A percentile compares a stretch with the other conserved stretches of the same genome.
These are phyloP conservation scores for Hypomyces rosellus DNA, from an alignment of 2,329 filamentous ascomycete genomes.

Conservation along the genomic window DNA sequence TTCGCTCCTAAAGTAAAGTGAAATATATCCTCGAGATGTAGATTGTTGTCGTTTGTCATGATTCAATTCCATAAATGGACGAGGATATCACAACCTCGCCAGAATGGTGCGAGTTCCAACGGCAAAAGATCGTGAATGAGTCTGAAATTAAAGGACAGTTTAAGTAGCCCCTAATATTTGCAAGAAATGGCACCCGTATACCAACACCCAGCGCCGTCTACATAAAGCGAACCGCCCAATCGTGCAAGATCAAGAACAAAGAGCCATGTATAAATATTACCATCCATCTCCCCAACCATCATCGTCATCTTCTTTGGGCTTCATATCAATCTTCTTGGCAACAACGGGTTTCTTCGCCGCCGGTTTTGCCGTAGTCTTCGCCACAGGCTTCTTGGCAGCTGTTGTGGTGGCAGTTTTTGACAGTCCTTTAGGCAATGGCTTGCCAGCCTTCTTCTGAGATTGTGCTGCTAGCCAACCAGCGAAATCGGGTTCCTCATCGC, in stretches of 20 bases:
- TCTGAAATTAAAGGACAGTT: too few species aligned
- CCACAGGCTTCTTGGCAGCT: conserved; percentile 34
- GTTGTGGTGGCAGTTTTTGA: conserved; percentile 46
- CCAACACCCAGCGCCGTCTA: conserved; percentile 8
- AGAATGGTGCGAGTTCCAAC: neutral
- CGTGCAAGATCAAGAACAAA: neutral
- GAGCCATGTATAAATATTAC: conserved; percentile 27
- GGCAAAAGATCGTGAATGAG: too few species aligned
- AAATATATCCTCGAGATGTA: neutral
- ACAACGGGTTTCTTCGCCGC: conserved; percentile 40
- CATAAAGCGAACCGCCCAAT: neutral
- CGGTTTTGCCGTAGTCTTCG: conserved; percentile 34
- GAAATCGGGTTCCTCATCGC: conserved; percentile 91
- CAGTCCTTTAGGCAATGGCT: conserved; percentile 77
- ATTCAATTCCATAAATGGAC: neutral
- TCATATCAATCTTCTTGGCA: conserved; percentile 64
- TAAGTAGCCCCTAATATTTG: neutral
- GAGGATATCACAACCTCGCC: too few species aligned
- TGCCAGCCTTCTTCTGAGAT: conserved; percentile 64
- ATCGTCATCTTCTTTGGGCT: conserved; percentile 57
- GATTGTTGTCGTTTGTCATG: neutral
- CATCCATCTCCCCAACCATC: conserved; percentile 63
- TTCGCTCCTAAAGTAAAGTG: neutral
- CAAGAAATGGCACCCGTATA: neutral
- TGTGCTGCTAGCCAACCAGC: conserved; percentile 91